A percentile compares a stretch with the other conserved stretches of the same genome.
phyloP scores from a whole-genome alignment of 768 basidiomycete species.

The Melanogaster broomeanus region DNA sequence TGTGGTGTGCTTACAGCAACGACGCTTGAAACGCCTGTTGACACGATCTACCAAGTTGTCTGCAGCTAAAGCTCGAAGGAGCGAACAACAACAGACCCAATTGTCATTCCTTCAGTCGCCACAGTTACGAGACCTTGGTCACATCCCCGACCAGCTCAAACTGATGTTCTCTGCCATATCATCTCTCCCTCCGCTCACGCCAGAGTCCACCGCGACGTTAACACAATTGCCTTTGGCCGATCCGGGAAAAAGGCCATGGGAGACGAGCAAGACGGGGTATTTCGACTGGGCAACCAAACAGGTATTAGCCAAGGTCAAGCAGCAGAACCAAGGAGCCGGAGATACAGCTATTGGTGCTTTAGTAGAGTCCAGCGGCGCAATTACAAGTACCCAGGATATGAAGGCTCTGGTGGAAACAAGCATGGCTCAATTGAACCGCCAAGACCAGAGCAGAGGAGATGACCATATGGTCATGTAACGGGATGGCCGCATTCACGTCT shows the following conservation, averaged over 20 bases:
- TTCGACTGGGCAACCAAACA: conserved; percentile 73
- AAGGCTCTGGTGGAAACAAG: conserved; percentile 13
- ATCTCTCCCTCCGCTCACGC: conserved; percentile 47
- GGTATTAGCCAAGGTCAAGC: conserved; percentile 40
- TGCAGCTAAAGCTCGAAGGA: conserved; percentile 45
- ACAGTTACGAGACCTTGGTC: conserved; percentile 38
- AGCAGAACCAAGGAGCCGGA: conserved; percentile 13
- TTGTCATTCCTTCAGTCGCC: conserved; percentile 48
- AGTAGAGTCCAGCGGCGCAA: conserved; percentile 13
- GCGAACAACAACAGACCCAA: conserved; percentile 42
- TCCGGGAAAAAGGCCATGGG: conserved; percentile 77
- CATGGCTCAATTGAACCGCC: background rate
- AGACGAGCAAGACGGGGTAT: conserved; percentile 73
- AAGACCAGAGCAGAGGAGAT: background rate
- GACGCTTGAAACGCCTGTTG: conserved; percentile 60
- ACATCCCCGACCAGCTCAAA: conserved; percentile 42
- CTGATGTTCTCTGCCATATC: conserved; percentile 50
- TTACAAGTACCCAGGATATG: conserved; percentile 22
- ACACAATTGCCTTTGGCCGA: conserved; percentile 38
- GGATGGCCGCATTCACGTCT: background rate
- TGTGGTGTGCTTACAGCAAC: conserved; percentile 47
- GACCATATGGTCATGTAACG: background rate
- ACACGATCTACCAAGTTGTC: conserved; percentile 53
- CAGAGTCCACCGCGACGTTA: conserved; percentile 40
- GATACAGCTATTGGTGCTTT: conserved; percentile 25